Conservation (phyloP, 768 basidiomycete species). For the Amanita inopinata region DNA sequence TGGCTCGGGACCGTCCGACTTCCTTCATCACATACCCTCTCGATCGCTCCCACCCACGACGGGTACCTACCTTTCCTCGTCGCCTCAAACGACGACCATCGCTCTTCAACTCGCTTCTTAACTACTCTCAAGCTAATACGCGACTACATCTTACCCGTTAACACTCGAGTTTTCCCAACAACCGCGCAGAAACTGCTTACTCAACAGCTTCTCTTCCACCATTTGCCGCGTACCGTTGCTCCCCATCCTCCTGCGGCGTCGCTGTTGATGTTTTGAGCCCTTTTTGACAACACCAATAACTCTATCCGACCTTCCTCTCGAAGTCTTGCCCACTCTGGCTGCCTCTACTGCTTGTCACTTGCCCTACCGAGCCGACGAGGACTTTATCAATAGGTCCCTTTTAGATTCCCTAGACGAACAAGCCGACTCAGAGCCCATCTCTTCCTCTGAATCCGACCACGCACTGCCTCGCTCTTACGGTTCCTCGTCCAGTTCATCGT, state of each 20-base stretch:
- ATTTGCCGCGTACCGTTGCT: conserved; percentile 9
- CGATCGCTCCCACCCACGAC: conserved; percentile 25
- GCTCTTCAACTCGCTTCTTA: conserved; percentile 10
- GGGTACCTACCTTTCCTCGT: conserved; percentile 21
- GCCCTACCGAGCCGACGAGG: conserved; percentile 52
- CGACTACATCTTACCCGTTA: conserved; percentile 12
- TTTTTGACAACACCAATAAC: conserved; percentile 11
- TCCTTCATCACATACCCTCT: conserved; percentile 41
- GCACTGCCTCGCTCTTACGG: conserved; percentile 37
- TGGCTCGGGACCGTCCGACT: conserved; percentile 37
- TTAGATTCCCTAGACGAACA: conserved; percentile 77
- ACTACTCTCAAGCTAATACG: conserved; percentile 11
- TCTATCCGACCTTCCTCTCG: conserved; percentile 13
- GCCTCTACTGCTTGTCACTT: conserved; percentile 29
- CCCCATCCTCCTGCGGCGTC: conserved; percentile 12
- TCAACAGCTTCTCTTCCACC: background rate
- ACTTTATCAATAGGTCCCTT: conserved; percentile 78
- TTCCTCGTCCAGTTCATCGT: conserved; percentile 43
- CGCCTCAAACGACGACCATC: conserved; percentile 18
- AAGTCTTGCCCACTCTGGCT: conserved; percentile 40
- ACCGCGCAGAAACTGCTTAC: conserved; percentile 8
- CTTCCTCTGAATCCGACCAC: conserved; percentile 41
- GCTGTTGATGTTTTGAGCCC: conserved; percentile 24
- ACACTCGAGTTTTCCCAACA: conserved; percentile 12
- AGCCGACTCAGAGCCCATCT: conserved; percentile 68